Base-by-base conservation (phyloP, 2,329 filamentous ascomycete genomes). In the Fusarium sp. region DNA sequence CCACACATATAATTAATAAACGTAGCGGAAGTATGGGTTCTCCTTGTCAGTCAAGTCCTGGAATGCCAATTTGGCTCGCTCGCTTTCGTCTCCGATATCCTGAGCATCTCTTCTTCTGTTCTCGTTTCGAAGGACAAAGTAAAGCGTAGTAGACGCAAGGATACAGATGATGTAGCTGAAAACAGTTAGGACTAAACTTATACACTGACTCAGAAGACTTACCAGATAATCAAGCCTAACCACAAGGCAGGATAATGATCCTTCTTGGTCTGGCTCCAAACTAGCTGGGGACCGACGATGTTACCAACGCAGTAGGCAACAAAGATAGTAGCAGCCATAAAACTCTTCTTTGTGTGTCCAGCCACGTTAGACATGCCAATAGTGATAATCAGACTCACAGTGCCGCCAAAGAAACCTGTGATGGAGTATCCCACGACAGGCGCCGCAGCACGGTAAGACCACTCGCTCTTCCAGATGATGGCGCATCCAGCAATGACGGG, bases 221-320 rank as follows among this genome's bases (percentile, higher is more conserved):
- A 85, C 83, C 83, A 87, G 58, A 87, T 83, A 15, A 93, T 92
- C 62, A 94, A 75, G 0, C 91, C 91, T 1, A 86, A 81, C 91
- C 91, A 94, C 10, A 94, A 75, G 70, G 88, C 87, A 0, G 92
- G 91, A 73, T 94, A 94, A 77, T 94, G 92, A 48, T 85, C 75
- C 0, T 75, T 79, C 68, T 90, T 90, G 1, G 88, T 90, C 77
- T 91, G 82, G n/a, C 86, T 89, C 71, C 87, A 87, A 40, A 94
- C 86, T 39, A 94, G 81, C 78, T 92, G 90, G 5, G 92, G 92
- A 0, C 91, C 91, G 24, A 94, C 88, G 51, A 94, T 94, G 71
- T 94, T 94, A 2, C 91, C 85, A 4, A 94, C 88, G 57, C 90
- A 92, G 74, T 94, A 94, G 1, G 90, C 91, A 0, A 92, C 90